Conservation (phyloP, 1,284 basidiomycete species). For the Hortiboletus rubellus region DNA sequence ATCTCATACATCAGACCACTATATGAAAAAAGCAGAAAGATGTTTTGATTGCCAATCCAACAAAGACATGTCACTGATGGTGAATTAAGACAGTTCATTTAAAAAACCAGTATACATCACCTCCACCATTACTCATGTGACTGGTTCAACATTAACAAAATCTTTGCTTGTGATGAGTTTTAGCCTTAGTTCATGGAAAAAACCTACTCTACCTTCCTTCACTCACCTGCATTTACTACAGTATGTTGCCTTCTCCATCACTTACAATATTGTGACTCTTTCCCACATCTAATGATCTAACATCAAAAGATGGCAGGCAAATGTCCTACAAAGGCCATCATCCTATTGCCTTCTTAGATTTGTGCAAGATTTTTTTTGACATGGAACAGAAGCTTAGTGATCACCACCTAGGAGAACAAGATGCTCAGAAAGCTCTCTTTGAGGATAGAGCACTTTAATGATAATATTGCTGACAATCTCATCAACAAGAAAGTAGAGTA, state of each 20-base stretch:
- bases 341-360: slow-evolving; percentile 6
- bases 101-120: slow-evolving; percentile 22
- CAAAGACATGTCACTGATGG: slow-evolving; percentile 10
- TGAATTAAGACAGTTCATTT: slow-evolving; percentile 22
- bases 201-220: slow-evolving; percentile 24
- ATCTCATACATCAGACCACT: background rate
- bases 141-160: no score
- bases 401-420: background rate
- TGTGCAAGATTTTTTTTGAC: slow-evolving; percentile 6
- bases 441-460: background rate
- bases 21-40: background rate
- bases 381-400: slow-evolving; percentile 11
- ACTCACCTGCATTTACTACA: slow-evolving; percentile 18
- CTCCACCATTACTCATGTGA: slow-evolving; percentile 10
- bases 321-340: slow-evolving; percentile 26
- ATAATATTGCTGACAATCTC: background rate
- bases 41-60: no score
- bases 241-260: slow-evolving; percentile 25
- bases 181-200: slow-evolving; percentile 25
- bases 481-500: slow-evolving; percentile 20
- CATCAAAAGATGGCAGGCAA: background rate
- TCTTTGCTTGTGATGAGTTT: background rate
- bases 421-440: background rate
- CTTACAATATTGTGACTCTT: slow-evolving; percentile 10
- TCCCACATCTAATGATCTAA: slow-evolving; percentile 32